phyloP scores from a whole-genome alignment of 192 early-diverging fungal species.

The Pilaira anomala region DNA sequence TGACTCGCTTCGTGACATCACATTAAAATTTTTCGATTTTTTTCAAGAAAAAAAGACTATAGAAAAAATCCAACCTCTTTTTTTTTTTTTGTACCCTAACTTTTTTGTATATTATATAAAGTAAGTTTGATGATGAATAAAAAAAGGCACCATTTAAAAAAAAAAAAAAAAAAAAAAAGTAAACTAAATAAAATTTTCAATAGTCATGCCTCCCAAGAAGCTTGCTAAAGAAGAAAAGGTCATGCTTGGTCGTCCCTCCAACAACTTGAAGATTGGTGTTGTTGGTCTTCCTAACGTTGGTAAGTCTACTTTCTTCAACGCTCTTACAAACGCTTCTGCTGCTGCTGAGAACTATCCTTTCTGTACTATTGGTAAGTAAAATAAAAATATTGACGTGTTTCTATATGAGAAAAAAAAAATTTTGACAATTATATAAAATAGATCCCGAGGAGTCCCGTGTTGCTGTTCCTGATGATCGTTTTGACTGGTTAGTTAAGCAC shows the following conservation, averaged over 20 bases:
- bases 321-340: conserved; percentile 65
- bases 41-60: no score
- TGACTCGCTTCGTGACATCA: no score
- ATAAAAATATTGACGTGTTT: no score
- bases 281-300: conserved; percentile 98
- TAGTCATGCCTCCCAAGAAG: conserved; percentile 83
- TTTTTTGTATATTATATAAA: no score
- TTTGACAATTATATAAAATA: conserved; percentile 31
- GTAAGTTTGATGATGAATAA: no score
- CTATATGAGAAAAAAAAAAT: neutral
- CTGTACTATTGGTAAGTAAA: conserved; percentile 81
- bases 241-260: conserved; percentile 76
- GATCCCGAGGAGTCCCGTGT: conserved; percentile 91
- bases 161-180: neutral
- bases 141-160: no score
- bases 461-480: conserved; percentile 85
- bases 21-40: no score
- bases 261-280: conserved; percentile 91
- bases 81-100: no score
- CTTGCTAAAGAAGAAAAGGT: conserved; percentile 69
- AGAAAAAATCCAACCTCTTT: no score
- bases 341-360: conserved; percentile 96
- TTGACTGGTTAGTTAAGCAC: conserved; percentile 74
- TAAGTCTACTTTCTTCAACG: conserved; percentile 87
- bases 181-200: neutral